Conservation (phyloP, 148 eudicot genomes). For the Rhododendron griersonianum region DNA sequence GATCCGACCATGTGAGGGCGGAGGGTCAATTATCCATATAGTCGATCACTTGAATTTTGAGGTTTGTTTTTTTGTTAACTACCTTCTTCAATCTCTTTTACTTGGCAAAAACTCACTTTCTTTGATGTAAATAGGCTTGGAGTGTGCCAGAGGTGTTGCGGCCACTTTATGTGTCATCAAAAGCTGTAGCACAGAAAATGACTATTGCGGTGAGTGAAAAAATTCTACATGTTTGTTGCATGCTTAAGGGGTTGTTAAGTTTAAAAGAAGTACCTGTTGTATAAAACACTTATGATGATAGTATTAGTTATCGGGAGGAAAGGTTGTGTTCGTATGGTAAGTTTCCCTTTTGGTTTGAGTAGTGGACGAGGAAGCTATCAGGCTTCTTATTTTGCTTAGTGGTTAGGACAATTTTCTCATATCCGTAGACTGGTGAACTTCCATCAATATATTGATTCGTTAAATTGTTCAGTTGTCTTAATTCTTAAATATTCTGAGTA, state of each 20-base stretch:
- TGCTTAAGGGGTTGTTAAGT: background rate
- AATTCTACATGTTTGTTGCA: background rate
- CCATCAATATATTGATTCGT: background rate
- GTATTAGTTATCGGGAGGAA: background rate
- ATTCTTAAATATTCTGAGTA: background rate
- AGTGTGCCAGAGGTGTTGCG: constrained; percentile 95
- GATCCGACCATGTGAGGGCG: constrained; percentile 94
- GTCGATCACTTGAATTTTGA: constrained; percentile 90
- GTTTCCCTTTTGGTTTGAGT: background rate
- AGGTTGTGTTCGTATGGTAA: background rate
- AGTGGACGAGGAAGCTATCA: background rate
- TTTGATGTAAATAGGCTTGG: constrained; percentile 58
- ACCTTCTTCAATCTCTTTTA: background rate
- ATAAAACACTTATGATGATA: background rate
- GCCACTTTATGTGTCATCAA: constrained; percentile 90
- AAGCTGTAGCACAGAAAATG: constrained; percentile 88
- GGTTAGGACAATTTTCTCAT: background rate
- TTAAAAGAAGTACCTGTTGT: background rate
- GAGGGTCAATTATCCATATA: constrained; percentile 88
- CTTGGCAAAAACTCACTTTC: background rate
- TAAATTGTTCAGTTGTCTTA: background rate
- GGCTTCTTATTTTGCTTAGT: background rate
- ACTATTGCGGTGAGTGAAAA: constrained; percentile 74
- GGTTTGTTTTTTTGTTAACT: constrained; percentile 38
- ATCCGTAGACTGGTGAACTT: background rate